Percentiles rank a stretch among this genome's conserved stretches.
phyloP scores from a whole-genome alignment of 2,329 filamentous ascomycete genomes.

The Tolypocladium tundrense region DNA sequence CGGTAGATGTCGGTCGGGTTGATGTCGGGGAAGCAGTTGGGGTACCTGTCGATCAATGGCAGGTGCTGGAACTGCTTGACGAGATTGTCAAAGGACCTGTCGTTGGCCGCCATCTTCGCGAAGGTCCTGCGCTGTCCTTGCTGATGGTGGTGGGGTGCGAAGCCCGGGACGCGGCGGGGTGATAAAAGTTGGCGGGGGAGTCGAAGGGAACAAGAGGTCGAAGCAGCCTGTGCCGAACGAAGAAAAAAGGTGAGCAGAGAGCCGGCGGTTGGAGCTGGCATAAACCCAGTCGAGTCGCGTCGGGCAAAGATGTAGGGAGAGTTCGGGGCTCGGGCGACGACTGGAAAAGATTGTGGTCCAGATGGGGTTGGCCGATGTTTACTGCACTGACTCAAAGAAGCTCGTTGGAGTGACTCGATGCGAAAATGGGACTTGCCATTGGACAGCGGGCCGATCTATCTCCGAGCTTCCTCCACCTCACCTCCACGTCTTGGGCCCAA shows the following conservation, averaged over 20 bases:
- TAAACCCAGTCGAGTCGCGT: background rate
- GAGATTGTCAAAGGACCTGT: conserved; percentile 3
- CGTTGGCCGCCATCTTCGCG: conserved; percentile 2
- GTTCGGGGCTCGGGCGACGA: background rate
- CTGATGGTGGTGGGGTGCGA: background rate
- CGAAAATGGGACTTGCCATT: background rate
- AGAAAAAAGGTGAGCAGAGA: background rate
- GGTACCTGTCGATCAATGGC: conserved; percentile 2
- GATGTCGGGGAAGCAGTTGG: conserved; percentile 4
- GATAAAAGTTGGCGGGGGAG: background rate
- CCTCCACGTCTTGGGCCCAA: background rate
- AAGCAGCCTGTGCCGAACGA: conserved; percentile 2
- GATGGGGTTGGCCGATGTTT: background rate
- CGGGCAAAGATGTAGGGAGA: background rate
- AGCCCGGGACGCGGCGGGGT: background rate
- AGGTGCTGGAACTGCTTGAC: conserved; percentile 2
- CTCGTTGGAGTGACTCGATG: background rate
- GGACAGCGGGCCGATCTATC: background rate
- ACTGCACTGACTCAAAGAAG: background rate
- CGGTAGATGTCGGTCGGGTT: conserved; percentile 6
- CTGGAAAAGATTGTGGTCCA: background rate
- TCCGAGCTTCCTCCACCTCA: background rate
- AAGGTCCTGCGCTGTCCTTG: background rate
- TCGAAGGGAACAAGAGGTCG: background rate
- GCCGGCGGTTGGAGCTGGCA: background rate